These are phyloP conservation scores for Fusarium penzigii DNA, from an alignment of 2,329 filamentous ascomycete species.

Conservation along the genomic window DNA sequence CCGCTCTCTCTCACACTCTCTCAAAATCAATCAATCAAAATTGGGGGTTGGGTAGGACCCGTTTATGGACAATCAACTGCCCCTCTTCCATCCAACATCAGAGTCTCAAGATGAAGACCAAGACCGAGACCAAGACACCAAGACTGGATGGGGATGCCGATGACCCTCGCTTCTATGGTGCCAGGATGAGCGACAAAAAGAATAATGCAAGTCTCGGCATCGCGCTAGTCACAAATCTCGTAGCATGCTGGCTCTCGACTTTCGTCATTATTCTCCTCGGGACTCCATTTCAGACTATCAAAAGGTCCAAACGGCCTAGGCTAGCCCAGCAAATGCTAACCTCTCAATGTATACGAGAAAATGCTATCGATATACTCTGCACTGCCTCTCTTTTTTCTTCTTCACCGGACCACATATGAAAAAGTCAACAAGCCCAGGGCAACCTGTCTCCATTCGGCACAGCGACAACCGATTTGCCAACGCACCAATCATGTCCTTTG, in stretches of 20 bases:
- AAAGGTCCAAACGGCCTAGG: constrained; percentile 5
- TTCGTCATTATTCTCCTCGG: constrained; percentile 10
- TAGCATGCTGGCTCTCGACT: constrained; percentile 2
- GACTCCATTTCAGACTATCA: constrained; percentile 4
- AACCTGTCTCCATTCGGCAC: not conserved
- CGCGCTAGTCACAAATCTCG: constrained; percentile 7
- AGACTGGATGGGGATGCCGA: constrained; percentile 7
- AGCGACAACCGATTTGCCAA: not conserved
- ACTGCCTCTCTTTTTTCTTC: not conserved
- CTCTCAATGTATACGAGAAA: constrained; percentile 13
- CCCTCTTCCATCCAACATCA: no score
- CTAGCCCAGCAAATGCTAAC: constrained; percentile 11
- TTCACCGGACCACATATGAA: not conserved
- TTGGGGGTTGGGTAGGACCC: no score
- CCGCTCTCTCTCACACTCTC: no score
- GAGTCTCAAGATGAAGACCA: no score
- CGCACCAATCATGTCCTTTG: not conserved
- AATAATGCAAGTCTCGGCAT: constrained; percentile 6
- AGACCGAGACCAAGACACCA: not conserved
- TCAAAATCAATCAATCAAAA: no score
- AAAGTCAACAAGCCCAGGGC: not conserved
- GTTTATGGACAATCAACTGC: no score
- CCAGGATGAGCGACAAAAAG: constrained; percentile 7
- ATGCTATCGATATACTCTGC: not conserved
- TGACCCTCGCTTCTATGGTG: not conserved